Base-by-base conservation (phyloP, 2,329 filamentous ascomycete genomes). In the Venturia oleaginea region DNA sequence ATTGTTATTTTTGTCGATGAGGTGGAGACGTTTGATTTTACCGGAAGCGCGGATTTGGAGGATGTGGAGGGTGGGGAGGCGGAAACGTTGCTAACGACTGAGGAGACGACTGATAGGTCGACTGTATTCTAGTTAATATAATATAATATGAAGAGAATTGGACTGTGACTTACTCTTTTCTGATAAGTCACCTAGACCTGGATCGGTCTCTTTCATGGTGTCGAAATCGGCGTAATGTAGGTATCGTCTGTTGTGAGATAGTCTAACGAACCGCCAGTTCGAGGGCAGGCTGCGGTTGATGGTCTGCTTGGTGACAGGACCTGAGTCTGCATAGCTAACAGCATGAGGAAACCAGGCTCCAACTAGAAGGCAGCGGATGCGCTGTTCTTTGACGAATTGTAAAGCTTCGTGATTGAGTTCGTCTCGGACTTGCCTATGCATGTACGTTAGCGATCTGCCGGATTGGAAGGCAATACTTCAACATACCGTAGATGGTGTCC, bases 331-430 rank as follows among this genome's bases (percentile, higher is more conserved):
- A 68, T 77, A 82, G 75, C 75, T 82, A 76, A 73, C 78, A 74
- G 77, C 74, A 59, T 78, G 77, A 3, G 84, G 81, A 69, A 97
- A 99, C 94, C 94, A 99, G 11, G 89, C 87, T 7, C 94, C 94
- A 69, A 91, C 84, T 4, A 97, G 83, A 46, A 99, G 80, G 72
- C 92, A 97, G 63, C 94, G 84, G 67, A 97, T 90, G 43, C 94
- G 86, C 75, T 99, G 94, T 77, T 99, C 94, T 76, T 96, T 97
- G 76, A 97, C 90, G 72, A 99, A 99, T 71, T 96, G 91, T 63
- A 97, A 78, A 13, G 93, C 92, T 75, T 99, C 94, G 70, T 93
- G 87, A 69, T 91, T 89, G 55, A 97, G 82, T 74, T 96, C 91
- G 64, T 97, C 91, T 40, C 92, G 88, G n/a, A 96, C 90, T 76